These are phyloP conservation scores for Kickxella alabastrina DNA, from an alignment of 192 early-diverging fungal species.

Conservation along the genomic window DNA sequence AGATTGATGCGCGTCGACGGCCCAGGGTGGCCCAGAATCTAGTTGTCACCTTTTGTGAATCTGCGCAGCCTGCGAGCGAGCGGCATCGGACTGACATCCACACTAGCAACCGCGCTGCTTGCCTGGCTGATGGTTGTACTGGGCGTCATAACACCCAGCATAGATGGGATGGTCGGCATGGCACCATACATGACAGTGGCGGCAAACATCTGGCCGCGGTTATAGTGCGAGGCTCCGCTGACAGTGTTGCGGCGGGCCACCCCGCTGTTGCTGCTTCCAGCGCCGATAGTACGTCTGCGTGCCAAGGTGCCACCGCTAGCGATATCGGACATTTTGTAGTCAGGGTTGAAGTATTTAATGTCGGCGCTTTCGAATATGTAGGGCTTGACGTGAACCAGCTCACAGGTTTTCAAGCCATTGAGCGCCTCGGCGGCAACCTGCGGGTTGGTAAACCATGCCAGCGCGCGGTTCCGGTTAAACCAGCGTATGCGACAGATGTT, in stretches of 20 bases:
- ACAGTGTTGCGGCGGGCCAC: slow-evolving; percentile 53
- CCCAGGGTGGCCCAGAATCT: not conserved
- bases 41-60: slow-evolving; percentile 24
- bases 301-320: slow-evolving; percentile 19
- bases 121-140: slow-evolving; percentile 4
- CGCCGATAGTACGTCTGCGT: slow-evolving; percentile 49
- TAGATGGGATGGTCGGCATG: slow-evolving; percentile 23
- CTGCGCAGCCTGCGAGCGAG: slow-evolving; percentile 34
- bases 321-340: slow-evolving; percentile 33
- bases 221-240: slow-evolving; percentile 52
- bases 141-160: slow-evolving; percentile 6
- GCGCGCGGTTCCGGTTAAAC: slow-evolving; percentile 52
- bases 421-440: slow-evolving; percentile 40
- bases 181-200: slow-evolving; percentile 13
- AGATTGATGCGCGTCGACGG: not conserved
- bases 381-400: slow-evolving; percentile 44
- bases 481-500: slow-evolving; percentile 54
- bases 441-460: slow-evolving; percentile 52
- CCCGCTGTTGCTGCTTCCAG: slow-evolving; percentile 34
- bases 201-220: slow-evolving; percentile 45
- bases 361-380: slow-evolving; percentile 39
- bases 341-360: slow-evolving; percentile 52
- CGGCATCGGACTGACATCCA: slow-evolving; percentile 14
- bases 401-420: slow-evolving; percentile 39
- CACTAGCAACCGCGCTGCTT: slow-evolving; percentile 6